A percentile compares a stretch with the other conserved stretches of the same genome.
Conservation (phyloP, 306 rosid genomes). For the Vicia villosa region DNA sequence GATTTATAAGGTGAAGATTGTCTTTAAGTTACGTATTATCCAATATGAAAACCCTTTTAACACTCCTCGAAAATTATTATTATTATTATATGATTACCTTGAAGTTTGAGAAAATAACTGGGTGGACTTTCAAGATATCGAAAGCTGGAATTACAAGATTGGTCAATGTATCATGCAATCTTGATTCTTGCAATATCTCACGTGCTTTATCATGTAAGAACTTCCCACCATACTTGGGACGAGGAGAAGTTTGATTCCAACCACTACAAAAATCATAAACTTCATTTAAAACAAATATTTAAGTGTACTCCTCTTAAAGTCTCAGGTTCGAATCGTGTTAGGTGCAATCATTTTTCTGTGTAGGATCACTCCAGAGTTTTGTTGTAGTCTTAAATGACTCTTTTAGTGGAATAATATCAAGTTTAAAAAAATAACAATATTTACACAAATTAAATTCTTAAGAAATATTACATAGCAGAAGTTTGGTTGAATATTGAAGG, state of each 20-base stretch:
- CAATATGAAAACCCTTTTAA: no score
- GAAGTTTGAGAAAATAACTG: constrained; percentile 38
- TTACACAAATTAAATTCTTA: background rate
- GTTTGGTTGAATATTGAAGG: constrained; percentile 10
- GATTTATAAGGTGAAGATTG: no score
- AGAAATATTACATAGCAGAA: background rate
- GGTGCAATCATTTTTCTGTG: no score
- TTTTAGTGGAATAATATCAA: no score
- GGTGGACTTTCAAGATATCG: constrained; percentile 25
- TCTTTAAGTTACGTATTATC: no score
- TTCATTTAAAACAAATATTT: no score
- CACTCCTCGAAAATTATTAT: background rate
- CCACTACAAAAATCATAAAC: background rate
- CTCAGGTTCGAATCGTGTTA: no score
- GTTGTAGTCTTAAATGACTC: no score
- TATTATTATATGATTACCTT: background rate
- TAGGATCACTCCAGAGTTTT: no score
- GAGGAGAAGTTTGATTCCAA: background rate
- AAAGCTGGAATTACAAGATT: constrained; percentile 44
- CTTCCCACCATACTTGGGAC: constrained; percentile 36
- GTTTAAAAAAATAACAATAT: no score
- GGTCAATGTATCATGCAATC: constrained; percentile 32
- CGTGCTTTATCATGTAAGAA: constrained; percentile 13
- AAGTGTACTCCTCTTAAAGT: no score
- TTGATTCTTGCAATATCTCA: background rate